Percentiles rank a stretch among this genome's conserved stretches.
Evolutionary conservation across 164 flowering plant species (phyloP).

Genomic region (Platanus orientalis): DNA sequence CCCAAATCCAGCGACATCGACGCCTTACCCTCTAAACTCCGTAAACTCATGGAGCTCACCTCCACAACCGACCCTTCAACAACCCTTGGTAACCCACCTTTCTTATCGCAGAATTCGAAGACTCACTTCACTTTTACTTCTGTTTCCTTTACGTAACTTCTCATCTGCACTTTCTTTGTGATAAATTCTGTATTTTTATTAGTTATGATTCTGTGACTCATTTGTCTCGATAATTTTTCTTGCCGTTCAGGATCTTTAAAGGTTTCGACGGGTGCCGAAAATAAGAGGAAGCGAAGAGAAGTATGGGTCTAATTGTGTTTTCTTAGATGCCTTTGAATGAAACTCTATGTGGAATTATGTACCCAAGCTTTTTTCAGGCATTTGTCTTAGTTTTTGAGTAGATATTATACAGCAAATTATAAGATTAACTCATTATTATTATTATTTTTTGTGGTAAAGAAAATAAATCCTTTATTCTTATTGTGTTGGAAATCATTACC

Average conservation of each 20-base stretch:
- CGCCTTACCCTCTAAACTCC: slow-evolving; percentile 79
- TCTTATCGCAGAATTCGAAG: too few relatives aligned
- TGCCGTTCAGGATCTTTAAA: slow-evolving; percentile 20
- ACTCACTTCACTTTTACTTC: not conserved
- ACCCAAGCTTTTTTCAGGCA: not conserved
- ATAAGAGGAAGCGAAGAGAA: slow-evolving; percentile 15
- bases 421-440: too few relatives aligned
- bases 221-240: not conserved
- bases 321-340: too few relatives aligned
- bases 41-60: slow-evolving; percentile 39
- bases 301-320: slow-evolving; percentile 10
- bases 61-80: slow-evolving; percentile 4
- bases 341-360: too few relatives aligned
- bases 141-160: not conserved
- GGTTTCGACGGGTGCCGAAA: slow-evolving; percentile 6
- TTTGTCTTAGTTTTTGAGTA: too few relatives aligned
- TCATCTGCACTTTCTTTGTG: too few relatives aligned
- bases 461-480: too few relatives aligned
- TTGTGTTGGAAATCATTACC: too few relatives aligned
- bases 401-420: too few relatives aligned
- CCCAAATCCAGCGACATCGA: slow-evolving; percentile 58
- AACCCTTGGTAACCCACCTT: not conserved
- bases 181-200: not conserved
- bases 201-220: not conserved
- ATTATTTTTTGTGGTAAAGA: too few relatives aligned